phyloP scores from a whole-genome alignment of 140 eudicot genomes.

The Flaveria floridana region DNA sequence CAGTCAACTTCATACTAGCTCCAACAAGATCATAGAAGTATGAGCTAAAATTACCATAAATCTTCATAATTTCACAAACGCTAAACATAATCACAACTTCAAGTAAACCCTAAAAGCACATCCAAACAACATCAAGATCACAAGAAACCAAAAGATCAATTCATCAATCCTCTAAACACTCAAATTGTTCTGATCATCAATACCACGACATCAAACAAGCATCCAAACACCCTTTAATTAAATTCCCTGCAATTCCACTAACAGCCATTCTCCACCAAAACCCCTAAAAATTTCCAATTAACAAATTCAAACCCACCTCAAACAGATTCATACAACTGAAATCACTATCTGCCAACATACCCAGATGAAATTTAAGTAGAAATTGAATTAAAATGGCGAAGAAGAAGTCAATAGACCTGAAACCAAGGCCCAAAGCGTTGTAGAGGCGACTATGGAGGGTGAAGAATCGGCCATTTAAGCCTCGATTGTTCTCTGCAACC shows the following conservation, averaged over 20 bases:
- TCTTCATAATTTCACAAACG: neutral
- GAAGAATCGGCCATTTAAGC: slow-evolving; percentile 46
- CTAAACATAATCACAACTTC: slow-evolving; percentile 10
- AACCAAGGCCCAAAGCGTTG: slow-evolving; percentile 60
- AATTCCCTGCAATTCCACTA: neutral
- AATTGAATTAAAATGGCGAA: neutral
- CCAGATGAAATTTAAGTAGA: neutral
- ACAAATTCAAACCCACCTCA: slow-evolving; percentile 10
- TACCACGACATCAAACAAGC: neutral
- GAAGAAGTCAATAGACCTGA: slow-evolving; percentile 34
- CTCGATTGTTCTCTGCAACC: slow-evolving; percentile 48
- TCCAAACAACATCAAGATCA: slow-evolving; percentile 9
- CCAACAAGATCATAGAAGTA: neutral
- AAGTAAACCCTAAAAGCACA: slow-evolving; percentile 15
- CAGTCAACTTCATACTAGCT: neutral
- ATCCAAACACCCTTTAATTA: neutral
- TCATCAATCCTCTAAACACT: neutral
- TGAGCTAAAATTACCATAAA: neutral
- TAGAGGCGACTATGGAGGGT: slow-evolving; percentile 72
- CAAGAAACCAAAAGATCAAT: neutral
- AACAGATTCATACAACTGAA: neutral
- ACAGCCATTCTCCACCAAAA: slow-evolving; percentile 13
- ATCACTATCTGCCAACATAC: neutral
- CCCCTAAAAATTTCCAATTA: neutral
- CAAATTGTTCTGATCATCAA: slow-evolving; percentile 4